Evolutionary conservation across 1,284 basidiomycete species (phyloP).

Genomic region (Puccinia coronata): DNA sequence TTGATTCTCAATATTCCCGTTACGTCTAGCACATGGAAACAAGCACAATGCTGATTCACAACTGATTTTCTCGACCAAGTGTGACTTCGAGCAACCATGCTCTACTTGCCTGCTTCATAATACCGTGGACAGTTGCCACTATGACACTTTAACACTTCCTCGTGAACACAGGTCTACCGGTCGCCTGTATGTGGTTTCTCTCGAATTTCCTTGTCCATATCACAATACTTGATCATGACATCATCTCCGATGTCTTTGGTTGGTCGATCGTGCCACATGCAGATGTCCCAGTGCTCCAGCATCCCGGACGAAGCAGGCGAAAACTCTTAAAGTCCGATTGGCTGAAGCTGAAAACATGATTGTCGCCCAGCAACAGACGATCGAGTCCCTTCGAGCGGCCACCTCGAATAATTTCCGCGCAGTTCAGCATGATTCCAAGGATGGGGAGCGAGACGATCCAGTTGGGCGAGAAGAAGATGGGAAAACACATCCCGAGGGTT

Average conservation of each 20-base stretch:
- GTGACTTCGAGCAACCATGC: constrained; percentile 48
- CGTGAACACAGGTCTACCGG: constrained; percentile 21
- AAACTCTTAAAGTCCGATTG: constrained; percentile 22
- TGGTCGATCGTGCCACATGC: not conserved
- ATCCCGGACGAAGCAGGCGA: constrained; percentile 23
- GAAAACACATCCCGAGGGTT: constrained; percentile 24
- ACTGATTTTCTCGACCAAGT: constrained; percentile 20
- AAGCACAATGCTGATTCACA: not conserved
- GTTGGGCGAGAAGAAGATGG: constrained; percentile 2
- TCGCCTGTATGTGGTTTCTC: constrained; percentile 28
- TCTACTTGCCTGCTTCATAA: constrained; percentile 46
- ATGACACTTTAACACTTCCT: constrained; percentile 42
- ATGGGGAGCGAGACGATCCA: not conserved
- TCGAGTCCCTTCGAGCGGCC: constrained; percentile 24
- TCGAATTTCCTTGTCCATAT: not conserved
- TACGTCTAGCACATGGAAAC: not conserved
- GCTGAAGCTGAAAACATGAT: constrained; percentile 45
- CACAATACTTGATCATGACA: not conserved
- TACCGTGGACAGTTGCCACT: constrained; percentile 39
- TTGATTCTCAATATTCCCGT: not conserved
- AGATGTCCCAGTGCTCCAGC: constrained; percentile 20
- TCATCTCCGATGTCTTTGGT: not conserved
- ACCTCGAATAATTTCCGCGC: not conserved
- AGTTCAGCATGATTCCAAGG: not conserved
- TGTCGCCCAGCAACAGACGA: constrained; percentile 29